phyloP scores from a whole-genome alignment of 2,329 filamentous ascomycete genomes.

The Fusarium equiseti region DNA sequence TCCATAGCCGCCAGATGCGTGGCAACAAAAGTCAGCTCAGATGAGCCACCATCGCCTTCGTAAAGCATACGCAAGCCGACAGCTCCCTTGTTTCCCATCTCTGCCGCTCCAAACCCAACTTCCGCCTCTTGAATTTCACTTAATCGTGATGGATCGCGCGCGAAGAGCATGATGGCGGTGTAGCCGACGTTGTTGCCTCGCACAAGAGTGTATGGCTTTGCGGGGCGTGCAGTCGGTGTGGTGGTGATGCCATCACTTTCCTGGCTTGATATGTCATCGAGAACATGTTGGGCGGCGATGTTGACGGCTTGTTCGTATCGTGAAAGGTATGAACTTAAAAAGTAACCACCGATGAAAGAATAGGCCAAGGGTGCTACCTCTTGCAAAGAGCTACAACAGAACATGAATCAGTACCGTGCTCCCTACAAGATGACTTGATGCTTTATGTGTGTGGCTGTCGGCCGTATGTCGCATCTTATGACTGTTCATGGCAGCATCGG shows the following conservation, averaged over 20 bases:
- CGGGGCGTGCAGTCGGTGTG: slow-evolving; percentile 33
- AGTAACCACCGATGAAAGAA: slow-evolving; percentile 86
- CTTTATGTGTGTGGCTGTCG: slow-evolving; percentile 5
- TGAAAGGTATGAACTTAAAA: slow-evolving; percentile 80
- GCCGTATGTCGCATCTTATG: slow-evolving; percentile 17
- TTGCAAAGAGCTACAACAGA: slow-evolving; percentile 76
- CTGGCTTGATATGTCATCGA: slow-evolving; percentile 20
- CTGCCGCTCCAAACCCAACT: slow-evolving; percentile 84
- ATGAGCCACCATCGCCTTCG: slow-evolving; percentile 50
- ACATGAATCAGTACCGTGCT: slow-evolving; percentile 42
- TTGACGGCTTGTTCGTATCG: slow-evolving; percentile 79
- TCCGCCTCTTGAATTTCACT: slow-evolving; percentile 79
- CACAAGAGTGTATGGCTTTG: slow-evolving; percentile 74
- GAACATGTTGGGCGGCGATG: slow-evolving; percentile 61
- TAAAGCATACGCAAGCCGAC: slow-evolving; percentile 81
- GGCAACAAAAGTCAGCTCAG: slow-evolving; percentile 85
- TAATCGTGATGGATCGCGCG: slow-evolving; percentile 71
- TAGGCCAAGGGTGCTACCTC: slow-evolving; percentile 88
- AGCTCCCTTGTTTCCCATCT: slow-evolving; percentile 97
- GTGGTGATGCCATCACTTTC: slow-evolving; percentile 12
- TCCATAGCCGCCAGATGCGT: slow-evolving; percentile 93
- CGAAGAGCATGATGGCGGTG: slow-evolving; percentile 90
- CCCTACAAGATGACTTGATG: slow-evolving; percentile 17
- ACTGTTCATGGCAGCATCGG: slow-evolving; percentile 15
- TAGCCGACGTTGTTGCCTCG: slow-evolving; percentile 83